These are phyloP conservation scores for Alternaria infectoria DNA, from an alignment of 2,329 filamentous ascomycete species.

Conservation along the genomic window DNA sequence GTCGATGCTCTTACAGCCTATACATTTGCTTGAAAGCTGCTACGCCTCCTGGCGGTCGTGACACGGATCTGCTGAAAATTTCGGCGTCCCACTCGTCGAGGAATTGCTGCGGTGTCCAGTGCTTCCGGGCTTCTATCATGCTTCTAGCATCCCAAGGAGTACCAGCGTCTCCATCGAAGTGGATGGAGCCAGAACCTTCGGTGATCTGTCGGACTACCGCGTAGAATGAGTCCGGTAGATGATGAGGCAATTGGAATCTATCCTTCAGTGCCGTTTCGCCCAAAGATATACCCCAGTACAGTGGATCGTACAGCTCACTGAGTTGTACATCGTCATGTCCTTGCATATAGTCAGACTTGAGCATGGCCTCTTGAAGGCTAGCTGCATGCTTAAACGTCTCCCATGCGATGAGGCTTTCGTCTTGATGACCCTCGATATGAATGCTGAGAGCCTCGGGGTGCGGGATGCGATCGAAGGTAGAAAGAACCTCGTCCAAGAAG, in stretches of 20 bases:
- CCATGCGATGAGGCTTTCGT: no score
- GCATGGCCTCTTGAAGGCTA: no score
- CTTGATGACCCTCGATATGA: no score
- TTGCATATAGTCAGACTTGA: no score
- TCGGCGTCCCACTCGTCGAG: neutral
- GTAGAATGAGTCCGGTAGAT: neutral
- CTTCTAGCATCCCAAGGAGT: neutral
- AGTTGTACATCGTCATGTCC: no score
- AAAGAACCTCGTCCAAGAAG: no score
- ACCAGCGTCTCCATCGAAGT: neutral
- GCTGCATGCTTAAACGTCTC: no score
- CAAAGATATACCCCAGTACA: no score
- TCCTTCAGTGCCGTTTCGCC: no score
- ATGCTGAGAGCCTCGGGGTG: no score
- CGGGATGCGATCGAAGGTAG: no score
- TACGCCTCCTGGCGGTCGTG: neutral
- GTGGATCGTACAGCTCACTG: no score
- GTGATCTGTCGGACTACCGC: neutral
- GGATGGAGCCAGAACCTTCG: neutral
- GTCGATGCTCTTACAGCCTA: neutral
- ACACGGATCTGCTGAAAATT: neutral
- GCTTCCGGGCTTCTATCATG: neutral
- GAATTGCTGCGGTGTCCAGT: neutral
- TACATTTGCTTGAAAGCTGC: neutral
- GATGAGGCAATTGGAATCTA: neutral